These are phyloP conservation scores for Corylus avellana DNA, from an alignment of 306 rosid species.

Conservation along the genomic window DNA sequence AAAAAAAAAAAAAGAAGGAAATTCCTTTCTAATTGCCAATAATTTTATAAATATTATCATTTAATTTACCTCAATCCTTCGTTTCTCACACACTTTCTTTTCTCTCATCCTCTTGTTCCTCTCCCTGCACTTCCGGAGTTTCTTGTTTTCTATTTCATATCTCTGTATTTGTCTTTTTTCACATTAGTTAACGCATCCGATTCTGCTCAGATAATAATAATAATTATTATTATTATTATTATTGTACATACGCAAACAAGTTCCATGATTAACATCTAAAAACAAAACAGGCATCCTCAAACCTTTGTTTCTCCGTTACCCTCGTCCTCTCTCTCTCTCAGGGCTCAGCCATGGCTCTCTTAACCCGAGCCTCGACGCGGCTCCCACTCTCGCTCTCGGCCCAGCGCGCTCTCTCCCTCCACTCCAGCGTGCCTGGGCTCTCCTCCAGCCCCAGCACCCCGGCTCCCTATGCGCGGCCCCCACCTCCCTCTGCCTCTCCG, in stretches of 20 bases:
- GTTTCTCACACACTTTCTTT: too few species aligned
- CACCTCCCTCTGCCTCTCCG: constrained; percentile 67
- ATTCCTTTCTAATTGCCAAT: too few species aligned
- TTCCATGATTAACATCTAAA: not conserved
- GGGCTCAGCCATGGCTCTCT: constrained; percentile 56
- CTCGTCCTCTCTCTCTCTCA: not conserved
- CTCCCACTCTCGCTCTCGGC: constrained; percentile 49
- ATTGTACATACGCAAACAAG: not conserved
- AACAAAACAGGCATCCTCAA: not conserved
- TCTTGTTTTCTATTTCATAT: too few species aligned
- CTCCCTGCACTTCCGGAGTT: too few species aligned
- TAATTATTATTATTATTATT: too few species aligned
- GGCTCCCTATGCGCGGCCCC: constrained; percentile 53
- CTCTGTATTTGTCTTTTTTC: too few species aligned
- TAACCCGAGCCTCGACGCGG: constrained; percentile 56
- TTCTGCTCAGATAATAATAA: too few species aligned
- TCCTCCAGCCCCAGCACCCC: constrained; percentile 44
- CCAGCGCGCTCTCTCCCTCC: constrained; percentile 55
- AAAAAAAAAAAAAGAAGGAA: too few species aligned
- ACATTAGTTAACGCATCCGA: too few species aligned
- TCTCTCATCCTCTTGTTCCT: too few species aligned
- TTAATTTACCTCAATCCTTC: too few species aligned
- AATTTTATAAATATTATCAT: too few species aligned
- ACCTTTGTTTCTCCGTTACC: not conserved
- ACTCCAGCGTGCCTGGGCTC: constrained; percentile 68